Evolutionary conservation across 1,284 basidiomycete genomes (phyloP).

Genomic region (Wolfiporia cocos): DNA sequence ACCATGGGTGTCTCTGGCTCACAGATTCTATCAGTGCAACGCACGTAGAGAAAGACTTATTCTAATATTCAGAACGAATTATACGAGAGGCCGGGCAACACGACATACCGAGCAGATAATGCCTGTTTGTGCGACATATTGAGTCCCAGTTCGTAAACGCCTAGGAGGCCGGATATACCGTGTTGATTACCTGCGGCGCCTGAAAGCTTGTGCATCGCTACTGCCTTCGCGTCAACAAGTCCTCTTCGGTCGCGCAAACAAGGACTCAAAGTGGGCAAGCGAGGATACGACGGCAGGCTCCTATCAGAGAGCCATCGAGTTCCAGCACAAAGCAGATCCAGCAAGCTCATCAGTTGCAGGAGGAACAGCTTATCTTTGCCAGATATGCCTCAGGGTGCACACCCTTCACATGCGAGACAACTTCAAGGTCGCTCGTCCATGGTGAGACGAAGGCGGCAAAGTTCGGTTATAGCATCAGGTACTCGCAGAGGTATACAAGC

Average conservation of each 20-base stretch:
- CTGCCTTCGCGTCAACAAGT: slow-evolving; percentile 34
- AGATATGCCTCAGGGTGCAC: slow-evolving; percentile 38
- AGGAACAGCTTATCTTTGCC: slow-evolving; percentile 58
- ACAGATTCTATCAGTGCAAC: too few species aligned
- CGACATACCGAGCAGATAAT: too few species aligned
- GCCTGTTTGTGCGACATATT: too few species aligned
- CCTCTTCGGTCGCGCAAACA: slow-evolving; percentile 43
- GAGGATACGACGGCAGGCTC: slow-evolving; percentile 45
- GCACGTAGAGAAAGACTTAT: slow-evolving; percentile 5
- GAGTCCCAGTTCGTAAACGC: slow-evolving; percentile 7
- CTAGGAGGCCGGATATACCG: slow-evolving; percentile 34
- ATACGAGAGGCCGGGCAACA: neutral
- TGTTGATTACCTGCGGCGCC: slow-evolving; percentile 11
- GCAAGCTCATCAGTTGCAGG: slow-evolving; percentile 59
- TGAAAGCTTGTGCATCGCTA: slow-evolving; percentile 19
- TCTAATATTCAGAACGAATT: neutral
- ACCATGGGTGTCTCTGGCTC: slow-evolving; percentile 82
- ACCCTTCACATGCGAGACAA: slow-evolving; percentile 69
- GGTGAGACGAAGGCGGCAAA: slow-evolving; percentile 62
- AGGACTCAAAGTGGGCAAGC: slow-evolving; percentile 64
- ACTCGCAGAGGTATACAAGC: slow-evolving; percentile 71
- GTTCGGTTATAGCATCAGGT: slow-evolving; percentile 85
- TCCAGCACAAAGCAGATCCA: slow-evolving; percentile 8
- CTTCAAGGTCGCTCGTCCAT: slow-evolving; percentile 82
- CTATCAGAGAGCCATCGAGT: slow-evolving; percentile 47